These are phyloP conservation scores for Cylindrotheca fusiformis DNA, from an alignment of 108 stramenopile species.

Conservation along the genomic window DNA sequence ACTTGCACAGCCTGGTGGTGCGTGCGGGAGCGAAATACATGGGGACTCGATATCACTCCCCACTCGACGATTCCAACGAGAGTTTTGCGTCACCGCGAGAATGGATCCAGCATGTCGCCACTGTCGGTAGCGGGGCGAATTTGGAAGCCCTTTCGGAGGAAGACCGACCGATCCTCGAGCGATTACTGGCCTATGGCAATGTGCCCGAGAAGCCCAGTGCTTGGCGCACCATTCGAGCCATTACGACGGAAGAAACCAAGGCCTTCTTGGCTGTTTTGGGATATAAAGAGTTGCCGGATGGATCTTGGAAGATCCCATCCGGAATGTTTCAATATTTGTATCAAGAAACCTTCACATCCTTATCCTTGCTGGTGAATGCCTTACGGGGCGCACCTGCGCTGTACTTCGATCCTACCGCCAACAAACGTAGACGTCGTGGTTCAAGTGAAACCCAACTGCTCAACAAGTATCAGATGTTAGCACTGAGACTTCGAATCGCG, in stretches of 20 bases:
- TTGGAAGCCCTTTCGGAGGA: too few relatives aligned
- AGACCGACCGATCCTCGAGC: neutral
- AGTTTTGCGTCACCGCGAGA: neutral
- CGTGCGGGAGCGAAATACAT: neutral
- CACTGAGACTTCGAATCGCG: neutral
- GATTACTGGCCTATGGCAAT: neutral
- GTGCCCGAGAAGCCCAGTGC: neutral
- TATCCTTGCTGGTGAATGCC: neutral
- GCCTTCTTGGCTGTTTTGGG: neutral
- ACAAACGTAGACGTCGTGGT: neutral
- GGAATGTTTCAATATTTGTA: neutral
- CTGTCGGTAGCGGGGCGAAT: too few relatives aligned
- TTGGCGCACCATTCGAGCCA: neutral
- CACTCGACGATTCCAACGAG: neutral
- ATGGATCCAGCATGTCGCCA: too few relatives aligned
- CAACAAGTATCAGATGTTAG: neutral
- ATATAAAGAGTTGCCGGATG: neutral
- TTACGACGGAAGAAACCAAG: neutral
- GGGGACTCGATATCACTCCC: neutral
- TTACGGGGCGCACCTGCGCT: neutral
- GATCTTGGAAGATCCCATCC: neutral
- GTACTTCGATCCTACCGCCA: neutral
- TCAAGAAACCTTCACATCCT: neutral
- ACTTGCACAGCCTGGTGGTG: neutral
- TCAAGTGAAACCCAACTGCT: neutral